Conservation (phyloP, 1,284 basidiomycete genomes). For the Singerocomus inundabilis region DNA sequence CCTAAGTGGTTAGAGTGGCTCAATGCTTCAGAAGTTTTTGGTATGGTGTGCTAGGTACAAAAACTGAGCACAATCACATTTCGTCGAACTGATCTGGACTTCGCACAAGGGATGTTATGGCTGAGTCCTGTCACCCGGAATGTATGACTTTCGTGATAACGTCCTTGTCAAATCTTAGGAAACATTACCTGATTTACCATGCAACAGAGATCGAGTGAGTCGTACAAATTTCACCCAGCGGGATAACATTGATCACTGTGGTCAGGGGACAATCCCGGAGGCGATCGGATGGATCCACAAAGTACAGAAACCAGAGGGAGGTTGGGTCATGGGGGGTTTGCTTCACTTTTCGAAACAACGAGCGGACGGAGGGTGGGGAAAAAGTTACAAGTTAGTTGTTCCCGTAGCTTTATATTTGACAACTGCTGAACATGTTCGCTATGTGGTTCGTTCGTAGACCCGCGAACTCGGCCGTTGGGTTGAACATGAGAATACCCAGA, state of each 20-base stretch:
- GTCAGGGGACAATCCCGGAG: conserved; percentile 50
- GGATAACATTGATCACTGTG: not conserved
- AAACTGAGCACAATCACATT: not conserved
- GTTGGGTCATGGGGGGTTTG: conserved; percentile 98
- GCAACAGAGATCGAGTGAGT: conserved; percentile 75
- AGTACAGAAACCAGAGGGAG: conserved; percentile 83
- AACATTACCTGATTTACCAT: conserved; percentile 81
- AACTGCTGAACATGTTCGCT: not conserved
- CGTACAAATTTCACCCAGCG: not conserved
- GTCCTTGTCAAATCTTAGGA: conserved; percentile 80
- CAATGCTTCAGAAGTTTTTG: conserved; percentile 95
- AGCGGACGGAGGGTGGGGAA: conserved; percentile 96
- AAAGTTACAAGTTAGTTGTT: conserved; percentile 89
- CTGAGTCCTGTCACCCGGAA: conserved; percentile 90
- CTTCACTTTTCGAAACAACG: conserved; percentile 93
- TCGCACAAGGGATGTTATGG: conserved; percentile 85
- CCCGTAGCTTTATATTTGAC: not conserved
- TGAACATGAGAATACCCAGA: too few species aligned
- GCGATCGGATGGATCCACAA: conserved; percentile 85
- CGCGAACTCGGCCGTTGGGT: conserved; percentile 83
- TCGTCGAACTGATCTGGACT: conserved; percentile 6
- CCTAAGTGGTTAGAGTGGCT: too few species aligned
- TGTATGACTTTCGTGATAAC: conserved; percentile 95
- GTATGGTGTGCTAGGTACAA: conserved; percentile 42
- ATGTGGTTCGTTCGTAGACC: conserved; percentile 50